These are phyloP conservation scores for Hansenula lynferdii DNA, from an alignment of 1,139 yeast genomes.

Conservation along the genomic window DNA sequence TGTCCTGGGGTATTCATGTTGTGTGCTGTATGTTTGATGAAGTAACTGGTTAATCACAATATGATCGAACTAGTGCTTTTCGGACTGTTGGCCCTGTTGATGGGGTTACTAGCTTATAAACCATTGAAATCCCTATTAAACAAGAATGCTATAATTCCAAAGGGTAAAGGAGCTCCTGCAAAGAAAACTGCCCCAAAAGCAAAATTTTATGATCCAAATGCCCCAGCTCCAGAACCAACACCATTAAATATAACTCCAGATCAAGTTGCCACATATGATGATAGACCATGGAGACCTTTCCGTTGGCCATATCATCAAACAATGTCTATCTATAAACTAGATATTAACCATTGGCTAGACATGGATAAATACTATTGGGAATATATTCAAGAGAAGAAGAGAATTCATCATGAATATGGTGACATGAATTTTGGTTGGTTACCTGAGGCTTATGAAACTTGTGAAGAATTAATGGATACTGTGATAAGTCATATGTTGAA, in stretches of 20 bases:
- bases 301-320: constrained; percentile 81
- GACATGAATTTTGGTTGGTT: constrained; percentile 60
- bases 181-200: constrained; percentile 10
- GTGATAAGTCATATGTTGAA: constrained; percentile 55
- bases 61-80: neutral
- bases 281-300: constrained; percentile 79
- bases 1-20: too few species aligned
- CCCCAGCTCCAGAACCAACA: constrained; percentile 45
- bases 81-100: neutral
- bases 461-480: constrained; percentile 57
- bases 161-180: constrained; percentile 1
- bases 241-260: constrained; percentile 66
- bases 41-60: neutral
- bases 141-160: too few species aligned
- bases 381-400: constrained; percentile 56
- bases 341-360: constrained; percentile 71
- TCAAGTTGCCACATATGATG: constrained; percentile 59
- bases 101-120: neutral
- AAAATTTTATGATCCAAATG: constrained; percentile 24
- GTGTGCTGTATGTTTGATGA: too few species aligned
- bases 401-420: constrained; percentile 55
- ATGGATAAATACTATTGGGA: constrained; percentile 74
- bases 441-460: constrained; percentile 63
- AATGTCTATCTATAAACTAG: constrained; percentile 67
- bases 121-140: neutral